Base-by-base conservation (phyloP, 306 rosid genomes). In the Cucurbita pepo region DNA sequence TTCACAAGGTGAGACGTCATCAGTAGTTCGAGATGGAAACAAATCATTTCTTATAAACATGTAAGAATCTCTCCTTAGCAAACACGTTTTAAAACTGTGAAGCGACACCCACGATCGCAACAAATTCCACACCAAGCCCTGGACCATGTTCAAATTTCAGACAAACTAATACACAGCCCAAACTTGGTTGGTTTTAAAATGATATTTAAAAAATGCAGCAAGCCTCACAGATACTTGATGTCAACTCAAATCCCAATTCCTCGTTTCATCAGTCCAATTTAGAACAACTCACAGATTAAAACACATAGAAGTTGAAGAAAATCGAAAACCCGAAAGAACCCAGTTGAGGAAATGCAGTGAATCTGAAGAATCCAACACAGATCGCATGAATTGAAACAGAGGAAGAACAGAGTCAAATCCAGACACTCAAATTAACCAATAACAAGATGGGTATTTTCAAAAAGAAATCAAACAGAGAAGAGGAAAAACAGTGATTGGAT, bases 301-400 rank as follows among this genome's bases (percentile, higher is more conserved):
- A 21, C 54, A 19, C 54, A 65, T 64, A 43, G 34, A 14, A 64
- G 1, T 67, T 74, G 70, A 50, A 55, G 45, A 21, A 50, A 62
- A 50, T 59, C 69, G 81, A 87, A 79, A 86, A 77, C 80, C 86
- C 80, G 83, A 78, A 84, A 77, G 36, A 69, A 65, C 80, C 75
- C 80, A 76, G 72, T 74, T 41, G 71, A 71, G 81, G 81, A 87
- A 89, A 82, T 81, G 87, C 78, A 80, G 80, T 66, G 79, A 78
- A 75, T 80, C 73, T 65, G 54, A 77, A 57, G 72, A 78, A 66
- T 59, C 77, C 66, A 78, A 61, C 83, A 47, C 38, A 22, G 56
- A 67, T 47, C 73, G 73, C 9, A 2, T 15, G 14, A 61, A 15
- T 7, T 3, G 69, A 37, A 61, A 38, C 47, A 37, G 47, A 60